Base-by-base conservation (phyloP, 352 stramenopile genomes). In the Phytopythium kandeliae region DNA sequence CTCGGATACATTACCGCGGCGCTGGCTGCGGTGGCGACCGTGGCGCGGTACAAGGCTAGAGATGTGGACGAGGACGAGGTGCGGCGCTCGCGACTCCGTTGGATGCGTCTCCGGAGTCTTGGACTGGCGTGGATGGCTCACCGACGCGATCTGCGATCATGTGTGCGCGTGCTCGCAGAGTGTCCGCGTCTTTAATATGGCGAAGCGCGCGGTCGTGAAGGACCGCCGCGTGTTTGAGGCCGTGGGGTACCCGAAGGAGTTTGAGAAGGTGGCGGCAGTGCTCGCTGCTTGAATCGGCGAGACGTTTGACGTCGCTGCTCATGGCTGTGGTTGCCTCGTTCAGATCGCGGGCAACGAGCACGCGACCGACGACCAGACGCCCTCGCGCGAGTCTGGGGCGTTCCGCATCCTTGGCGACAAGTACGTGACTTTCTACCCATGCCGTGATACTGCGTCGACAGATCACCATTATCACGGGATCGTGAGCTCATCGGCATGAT, bases 231-330 rank as follows among this genome's bases (percentile, higher is more conserved):
- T 90, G 54, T 90, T 90, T 35, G 76, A 86, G 52, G 63, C 67
- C 10, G 62, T 90, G 12, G 79, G 79, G 0, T 90, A 90, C 59
- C 79, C 79, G 36, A 87, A 88, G 55, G 64, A 79, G 4, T 90
- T 88, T 43, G 63, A 88, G 24, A 51, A 60, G 28, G 62, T 79
- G 26, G 5, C 22, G n/a, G 31, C 19, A 26, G 4, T 2, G 51
- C 17, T 3, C 22, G 15, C 12, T 30, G 26, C n/a, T 4, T n/a
- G n/a, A n/a, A n/a, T n/a, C 12, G 10, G 8, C 5, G 3, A 35
- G 15, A 24, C 33, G 12, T 21, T 21, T 19, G 13, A 28, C 28
- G n/a, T 5, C 15, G 11, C n/a, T 31, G 10, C 8, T 52, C 10
- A 30, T 10, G 22, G 34, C 15, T 45, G 16, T 10, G 0, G 15